phyloP scores from a whole-genome alignment of 2,329 filamentous ascomycete species.

The Talaromyces marneffei region DNA sequence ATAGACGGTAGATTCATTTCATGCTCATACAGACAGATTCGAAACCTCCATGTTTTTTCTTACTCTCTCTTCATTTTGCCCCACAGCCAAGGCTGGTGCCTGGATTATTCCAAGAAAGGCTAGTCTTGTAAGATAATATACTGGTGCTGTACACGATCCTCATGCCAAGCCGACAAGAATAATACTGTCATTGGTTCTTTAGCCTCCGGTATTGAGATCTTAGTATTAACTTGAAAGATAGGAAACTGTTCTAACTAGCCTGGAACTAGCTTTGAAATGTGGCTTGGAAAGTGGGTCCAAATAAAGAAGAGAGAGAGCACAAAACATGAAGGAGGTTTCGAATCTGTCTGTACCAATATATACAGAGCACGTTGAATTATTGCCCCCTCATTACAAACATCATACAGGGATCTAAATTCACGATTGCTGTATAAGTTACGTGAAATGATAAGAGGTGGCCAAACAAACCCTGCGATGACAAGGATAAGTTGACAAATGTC shows the following conservation, averaged over 20 bases:
- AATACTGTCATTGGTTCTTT: neutral
- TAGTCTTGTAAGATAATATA: neutral
- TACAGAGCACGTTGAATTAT: no score
- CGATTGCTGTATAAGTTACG: no score
- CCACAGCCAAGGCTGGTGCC: neutral
- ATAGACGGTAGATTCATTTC: no score
- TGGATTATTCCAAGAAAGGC: neutral
- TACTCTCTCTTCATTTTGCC: no score
- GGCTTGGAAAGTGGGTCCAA: neutral
- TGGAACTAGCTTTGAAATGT: neutral
- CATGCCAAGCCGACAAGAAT: neutral
- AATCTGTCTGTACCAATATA: neutral
- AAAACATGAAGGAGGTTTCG: slow-evolving; percentile 3
- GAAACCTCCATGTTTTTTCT: neutral
- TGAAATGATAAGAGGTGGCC: no score
- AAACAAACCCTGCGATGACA: no score
- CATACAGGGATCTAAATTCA: no score
- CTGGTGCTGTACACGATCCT: neutral
- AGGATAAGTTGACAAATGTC: no score
- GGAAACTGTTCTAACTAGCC: neutral
- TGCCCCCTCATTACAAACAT: no score
- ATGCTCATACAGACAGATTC: neutral
- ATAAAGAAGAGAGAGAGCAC: neutral
- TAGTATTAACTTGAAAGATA: neutral
- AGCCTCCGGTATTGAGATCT: neutral